These are phyloP conservation scores for Thermochaetoides thermophila DNA, from an alignment of 495 filamentous ascomycete species.

Conservation along the genomic window DNA sequence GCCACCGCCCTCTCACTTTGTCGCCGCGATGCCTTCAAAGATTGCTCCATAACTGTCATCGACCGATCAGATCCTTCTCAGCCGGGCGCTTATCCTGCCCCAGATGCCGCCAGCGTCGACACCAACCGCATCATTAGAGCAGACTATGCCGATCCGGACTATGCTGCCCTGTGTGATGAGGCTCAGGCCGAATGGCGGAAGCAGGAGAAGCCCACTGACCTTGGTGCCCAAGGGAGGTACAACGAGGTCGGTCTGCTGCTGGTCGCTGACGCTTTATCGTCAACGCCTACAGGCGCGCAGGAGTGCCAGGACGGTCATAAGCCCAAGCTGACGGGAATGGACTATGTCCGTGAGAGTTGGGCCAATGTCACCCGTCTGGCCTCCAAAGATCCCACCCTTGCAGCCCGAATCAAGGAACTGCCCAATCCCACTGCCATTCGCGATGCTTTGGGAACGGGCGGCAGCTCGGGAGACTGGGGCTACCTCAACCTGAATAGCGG, in stretches of 20 bases:
- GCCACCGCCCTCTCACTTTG: conserved; percentile 52
- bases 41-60: conserved; percentile 47
- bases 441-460: conserved; percentile 30
- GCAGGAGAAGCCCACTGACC: conserved; percentile 29
- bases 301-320: conserved; percentile 18
- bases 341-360: conserved; percentile 53
- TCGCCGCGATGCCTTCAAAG: conserved; percentile 36
- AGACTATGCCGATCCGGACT: conserved; percentile 64
- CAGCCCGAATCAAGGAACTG: conserved; percentile 38
- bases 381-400: conserved; percentile 19
- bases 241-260: conserved; percentile 60
- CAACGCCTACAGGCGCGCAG: conserved; percentile 2
- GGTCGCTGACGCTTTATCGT: conserved; percentile 31
- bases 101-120: conserved; percentile 59
- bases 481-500: conserved; percentile 73
- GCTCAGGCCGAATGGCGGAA: conserved; percentile 62
- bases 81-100: conserved; percentile 41
- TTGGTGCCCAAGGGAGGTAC: conserved; percentile 56
- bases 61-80: conserved; percentile 42
- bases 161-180: conserved; percentile 49
- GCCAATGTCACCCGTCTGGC: conserved; percentile 41
- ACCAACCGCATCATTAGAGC: conserved; percentile 64
- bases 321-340: conserved; percentile 32
- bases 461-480: conserved; percentile 45
- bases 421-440: conserved; percentile 34